These are phyloP conservation scores for Lecanosticta acicola DNA, from an alignment of 2,329 filamentous ascomycete genomes.

Conservation along the genomic window DNA sequence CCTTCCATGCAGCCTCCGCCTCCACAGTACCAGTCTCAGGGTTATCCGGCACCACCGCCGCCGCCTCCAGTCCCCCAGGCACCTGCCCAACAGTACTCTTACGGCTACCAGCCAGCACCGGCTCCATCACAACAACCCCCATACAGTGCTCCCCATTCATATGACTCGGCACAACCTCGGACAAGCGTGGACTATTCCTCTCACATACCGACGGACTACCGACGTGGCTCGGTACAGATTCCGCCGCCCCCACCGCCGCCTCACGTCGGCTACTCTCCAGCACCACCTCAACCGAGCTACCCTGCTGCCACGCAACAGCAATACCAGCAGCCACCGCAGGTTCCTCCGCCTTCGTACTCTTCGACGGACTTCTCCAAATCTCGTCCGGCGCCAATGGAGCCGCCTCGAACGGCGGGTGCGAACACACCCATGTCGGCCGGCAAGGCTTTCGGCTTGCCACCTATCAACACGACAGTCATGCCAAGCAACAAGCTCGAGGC, in stretches of 20 bases:
- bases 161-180: conserved; percentile 27
- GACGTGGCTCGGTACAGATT: conserved; percentile 39
- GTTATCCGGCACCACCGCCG: conserved; percentile 22
- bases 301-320: conserved; percentile 27
- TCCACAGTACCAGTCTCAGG: conserved; percentile 24
- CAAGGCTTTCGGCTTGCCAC: conserved; percentile 33
- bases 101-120: conserved; percentile 35
- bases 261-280: conserved; percentile 28
- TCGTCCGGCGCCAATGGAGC: conserved; percentile 23
- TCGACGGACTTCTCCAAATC: conserved; percentile 19
- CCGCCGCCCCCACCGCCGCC: conserved; percentile 30
- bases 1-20: conserved; percentile 33
- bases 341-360: conserved; percentile 19
- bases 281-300: conserved; percentile 35
- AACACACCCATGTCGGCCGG: conserved; percentile 16
- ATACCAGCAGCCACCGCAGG: conserved; percentile 18
- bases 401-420: conserved; percentile 21
- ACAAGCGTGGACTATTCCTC: conserved; percentile 37
- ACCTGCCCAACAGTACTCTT: conserved; percentile 34
- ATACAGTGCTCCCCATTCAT: conserved; percentile 31
- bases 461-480: conserved; percentile 37
- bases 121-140: conserved; percentile 34
- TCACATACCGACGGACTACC: conserved; percentile 33
- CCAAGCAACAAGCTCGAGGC: conserved; percentile 35
- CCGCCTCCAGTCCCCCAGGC: conserved; percentile 12